These are phyloP conservation scores for Eragrostis curvula DNA, from an alignment of 176 grass and related monocot species.

Conservation along the genomic window DNA sequence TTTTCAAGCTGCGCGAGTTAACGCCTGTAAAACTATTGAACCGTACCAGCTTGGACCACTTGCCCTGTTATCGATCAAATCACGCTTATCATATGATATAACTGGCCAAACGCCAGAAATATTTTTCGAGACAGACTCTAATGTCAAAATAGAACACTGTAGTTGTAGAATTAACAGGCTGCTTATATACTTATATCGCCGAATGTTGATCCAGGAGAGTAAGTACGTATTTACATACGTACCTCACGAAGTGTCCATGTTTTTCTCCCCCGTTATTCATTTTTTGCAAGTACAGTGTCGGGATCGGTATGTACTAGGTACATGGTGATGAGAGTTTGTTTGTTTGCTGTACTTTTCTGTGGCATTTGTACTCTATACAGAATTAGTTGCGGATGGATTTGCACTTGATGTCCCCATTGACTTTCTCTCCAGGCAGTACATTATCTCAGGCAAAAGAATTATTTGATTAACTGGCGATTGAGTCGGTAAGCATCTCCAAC, in stretches of 20 bases:
- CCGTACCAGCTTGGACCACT: conserved; percentile 15
- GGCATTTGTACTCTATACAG: conserved; percentile 11
- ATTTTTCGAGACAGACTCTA: background rate
- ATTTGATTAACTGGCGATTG: background rate
- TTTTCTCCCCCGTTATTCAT: conserved; percentile 22
- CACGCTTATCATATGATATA: background rate
- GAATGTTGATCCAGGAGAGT: background rate
- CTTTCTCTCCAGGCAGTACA: conserved; percentile 23
- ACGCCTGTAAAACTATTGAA: conserved; percentile 8
- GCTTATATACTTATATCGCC: background rate
- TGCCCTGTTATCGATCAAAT: background rate
- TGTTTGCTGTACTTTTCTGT: background rate
- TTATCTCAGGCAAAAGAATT: background rate
- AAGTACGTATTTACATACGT: conserved; percentile 2
- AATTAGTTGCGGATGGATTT: conserved; percentile 25
- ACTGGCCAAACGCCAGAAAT: background rate
- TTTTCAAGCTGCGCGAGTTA: conserved; percentile 20
- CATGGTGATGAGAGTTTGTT: background rate
- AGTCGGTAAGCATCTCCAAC: conserved; percentile 6
- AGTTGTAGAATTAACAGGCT: too few relatives aligned
- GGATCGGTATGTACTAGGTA: conserved; percentile 14
- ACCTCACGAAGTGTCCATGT: conserved; percentile 15
- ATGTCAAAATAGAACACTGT: background rate
- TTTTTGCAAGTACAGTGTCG: conserved; percentile 40
- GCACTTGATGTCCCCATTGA: conserved; percentile 38